Evolutionary conservation across 805 yeast genomes (phyloP).

Genomic region (Candida schatavii): DNA sequence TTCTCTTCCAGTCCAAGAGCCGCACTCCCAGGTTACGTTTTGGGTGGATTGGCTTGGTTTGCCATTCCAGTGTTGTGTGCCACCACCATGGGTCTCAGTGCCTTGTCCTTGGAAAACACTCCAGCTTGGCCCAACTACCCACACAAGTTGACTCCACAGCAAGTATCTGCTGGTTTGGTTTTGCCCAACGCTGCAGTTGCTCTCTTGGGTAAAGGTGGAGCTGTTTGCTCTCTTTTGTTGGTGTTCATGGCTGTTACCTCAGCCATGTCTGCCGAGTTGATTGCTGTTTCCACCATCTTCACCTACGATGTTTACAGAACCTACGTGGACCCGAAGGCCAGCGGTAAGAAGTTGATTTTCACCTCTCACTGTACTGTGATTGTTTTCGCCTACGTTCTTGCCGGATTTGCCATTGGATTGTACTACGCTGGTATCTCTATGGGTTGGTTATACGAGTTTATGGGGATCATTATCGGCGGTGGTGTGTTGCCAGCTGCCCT

Average conservation of each 20-base stretch:
- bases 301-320: slow-evolving; percentile 84
- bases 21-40: slow-evolving; percentile 81
- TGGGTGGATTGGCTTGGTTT: slow-evolving; percentile 90
- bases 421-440: slow-evolving; percentile 78
- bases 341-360: slow-evolving; percentile 67
- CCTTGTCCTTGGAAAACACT: slow-evolving; percentile 64
- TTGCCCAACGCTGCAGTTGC: slow-evolving; percentile 80
- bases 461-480: slow-evolving; percentile 87
- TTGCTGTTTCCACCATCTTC: slow-evolving; percentile 80
- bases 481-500: slow-evolving; percentile 78
- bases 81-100: slow-evolving; percentile 85
- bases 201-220: slow-evolving; percentile 83
- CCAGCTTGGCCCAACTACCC: slow-evolving; percentile 84
- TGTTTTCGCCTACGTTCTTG: slow-evolving; percentile 58
- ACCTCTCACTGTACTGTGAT: slow-evolving; percentile 69
- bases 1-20: slow-evolving; percentile 82
- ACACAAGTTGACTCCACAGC: slow-evolving; percentile 56
- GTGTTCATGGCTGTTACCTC: slow-evolving; percentile 92
- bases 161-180: slow-evolving; percentile 79
- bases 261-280: slow-evolving; percentile 88
- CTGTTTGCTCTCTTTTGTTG: slow-evolving; percentile 73
- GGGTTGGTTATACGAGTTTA: slow-evolving; percentile 83
- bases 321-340: slow-evolving; percentile 75
- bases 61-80: slow-evolving; percentile 84
- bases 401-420: slow-evolving; percentile 80